Percentiles rank a stretch among this genome's conserved stretches.
Conservation (phyloP, 148 eudicot genomes). For the Dianthus caryophyllus region DNA sequence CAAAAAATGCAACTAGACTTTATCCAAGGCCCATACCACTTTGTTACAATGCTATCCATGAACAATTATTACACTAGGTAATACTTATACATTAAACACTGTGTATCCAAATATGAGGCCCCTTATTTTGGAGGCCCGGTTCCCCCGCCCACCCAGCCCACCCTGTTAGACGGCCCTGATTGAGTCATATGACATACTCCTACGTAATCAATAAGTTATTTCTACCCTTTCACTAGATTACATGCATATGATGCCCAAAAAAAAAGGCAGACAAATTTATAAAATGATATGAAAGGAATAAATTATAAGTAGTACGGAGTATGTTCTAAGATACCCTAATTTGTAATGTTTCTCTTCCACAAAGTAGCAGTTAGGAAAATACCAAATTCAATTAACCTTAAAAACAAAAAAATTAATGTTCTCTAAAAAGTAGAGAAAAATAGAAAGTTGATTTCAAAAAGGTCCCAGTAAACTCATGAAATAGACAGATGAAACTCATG, state of each 20-base stretch:
- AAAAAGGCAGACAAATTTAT: too few relatives aligned
- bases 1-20: too few relatives aligned
- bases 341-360: not conserved
- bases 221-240: not conserved
- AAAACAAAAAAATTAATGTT: not conserved
- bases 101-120: too few relatives aligned
- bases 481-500: not conserved
- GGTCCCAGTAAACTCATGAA: slow-evolving; percentile 4
- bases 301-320: not conserved
- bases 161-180: too few relatives aligned
- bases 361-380: not conserved
- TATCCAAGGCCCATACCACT: too few relatives aligned
- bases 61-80: too few relatives aligned
- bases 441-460: not conserved
- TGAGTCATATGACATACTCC: too few relatives aligned
- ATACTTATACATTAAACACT: too few relatives aligned
- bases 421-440: not conserved
- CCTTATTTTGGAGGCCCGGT: too few relatives aligned
- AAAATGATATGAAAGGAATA: not conserved
- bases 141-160: too few relatives aligned
- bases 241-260: not conserved
- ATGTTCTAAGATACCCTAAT: not conserved
- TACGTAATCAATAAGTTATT: too few relatives aligned
- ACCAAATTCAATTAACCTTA: not conserved
- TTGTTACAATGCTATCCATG: too few relatives aligned